phyloP scores from a whole-genome alignment of 805 yeast genomes.

The Wickerhamomyces chaumierensis region DNA sequence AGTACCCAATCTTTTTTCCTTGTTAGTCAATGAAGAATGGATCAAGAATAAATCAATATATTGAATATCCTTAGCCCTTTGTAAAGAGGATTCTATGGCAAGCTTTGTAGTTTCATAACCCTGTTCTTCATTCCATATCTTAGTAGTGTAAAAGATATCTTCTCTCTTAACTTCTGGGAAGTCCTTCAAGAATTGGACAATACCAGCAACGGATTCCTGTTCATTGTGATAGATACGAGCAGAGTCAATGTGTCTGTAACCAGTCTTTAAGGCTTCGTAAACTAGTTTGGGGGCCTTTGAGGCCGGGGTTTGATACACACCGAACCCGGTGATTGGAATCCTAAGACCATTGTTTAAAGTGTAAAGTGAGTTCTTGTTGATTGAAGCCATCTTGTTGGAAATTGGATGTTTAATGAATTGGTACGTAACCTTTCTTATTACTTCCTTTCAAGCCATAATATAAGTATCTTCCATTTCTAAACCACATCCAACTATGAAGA shows the following conservation, averaged over 20 bases:
- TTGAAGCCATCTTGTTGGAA: background rate
- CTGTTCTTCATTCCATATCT: conserved; percentile 7
- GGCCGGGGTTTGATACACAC: conserved; percentile 15
- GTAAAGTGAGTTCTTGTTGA: conserved; percentile 9
- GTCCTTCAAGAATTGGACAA: conserved; percentile 13
- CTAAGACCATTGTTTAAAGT: conserved; percentile 12
- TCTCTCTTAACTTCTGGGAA: conserved; percentile 11
- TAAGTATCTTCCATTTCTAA: too few species aligned
- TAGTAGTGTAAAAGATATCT: conserved; percentile 16
- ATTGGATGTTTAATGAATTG: too few species aligned
- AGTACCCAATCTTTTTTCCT: conserved; percentile 39
- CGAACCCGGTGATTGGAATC: conserved; percentile 17
- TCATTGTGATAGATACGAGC: conserved; percentile 14
- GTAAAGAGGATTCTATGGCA: conserved; percentile 42
- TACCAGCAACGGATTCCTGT: conserved; percentile 12
- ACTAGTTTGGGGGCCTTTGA: conserved; percentile 10
- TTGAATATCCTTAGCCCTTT: conserved; percentile 36
- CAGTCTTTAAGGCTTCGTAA: conserved; percentile 14
- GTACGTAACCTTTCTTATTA: too few species aligned
- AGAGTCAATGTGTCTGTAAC: conserved; percentile 17
- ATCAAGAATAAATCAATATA: conserved; percentile 66
- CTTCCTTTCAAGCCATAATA: too few species aligned
- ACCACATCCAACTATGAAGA: too few species aligned
- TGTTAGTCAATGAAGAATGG: conserved; percentile 49
- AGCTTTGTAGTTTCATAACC: conserved; percentile 6